Evolutionary conservation across 106 monocot genomes (phyloP).

Genomic region (Dendrobium huoshanense): DNA sequence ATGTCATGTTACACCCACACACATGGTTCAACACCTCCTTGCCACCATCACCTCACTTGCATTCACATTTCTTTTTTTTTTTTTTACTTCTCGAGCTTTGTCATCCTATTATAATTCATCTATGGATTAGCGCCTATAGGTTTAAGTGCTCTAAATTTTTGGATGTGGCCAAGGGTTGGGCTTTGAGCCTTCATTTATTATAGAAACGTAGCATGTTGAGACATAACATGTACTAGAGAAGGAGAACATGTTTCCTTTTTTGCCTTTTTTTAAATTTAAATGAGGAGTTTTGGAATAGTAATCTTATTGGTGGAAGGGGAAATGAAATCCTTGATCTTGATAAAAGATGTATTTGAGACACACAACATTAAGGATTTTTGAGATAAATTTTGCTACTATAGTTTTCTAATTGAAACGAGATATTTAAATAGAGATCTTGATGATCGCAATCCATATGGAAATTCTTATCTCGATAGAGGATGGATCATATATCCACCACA

Average conservation of each 20-base stretch:
- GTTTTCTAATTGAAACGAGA: too few relatives aligned
- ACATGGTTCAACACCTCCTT: not conserved
- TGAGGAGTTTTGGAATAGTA: not conserved
- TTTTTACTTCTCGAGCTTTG: not conserved
- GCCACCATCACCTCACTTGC: not conserved
- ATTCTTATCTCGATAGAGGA: too few relatives aligned
- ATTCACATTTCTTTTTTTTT: not conserved
- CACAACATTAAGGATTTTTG: too few relatives aligned
- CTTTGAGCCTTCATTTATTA: not conserved
- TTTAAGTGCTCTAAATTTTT: not conserved
- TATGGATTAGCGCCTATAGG: not conserved
- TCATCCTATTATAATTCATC: not conserved
- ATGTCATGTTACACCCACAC: not conserved
- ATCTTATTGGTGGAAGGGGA: too few relatives aligned
- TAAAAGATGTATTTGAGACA: too few relatives aligned
- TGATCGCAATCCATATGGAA: too few relatives aligned
- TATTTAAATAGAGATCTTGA: too few relatives aligned
- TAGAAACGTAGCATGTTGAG: not conserved
- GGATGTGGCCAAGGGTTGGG: not conserved
- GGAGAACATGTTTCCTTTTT: not conserved
- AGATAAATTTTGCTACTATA: too few relatives aligned
- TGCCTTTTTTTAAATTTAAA: not conserved
- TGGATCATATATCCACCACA: too few relatives aligned
- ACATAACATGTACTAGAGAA: not conserved
- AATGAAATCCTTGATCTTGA: too few relatives aligned